A percentile compares a stretch with the other conserved stretches of the same genome.
phyloP scores from a whole-genome alignment of 257 asterid species.

The Capsicum baccatum region DNA sequence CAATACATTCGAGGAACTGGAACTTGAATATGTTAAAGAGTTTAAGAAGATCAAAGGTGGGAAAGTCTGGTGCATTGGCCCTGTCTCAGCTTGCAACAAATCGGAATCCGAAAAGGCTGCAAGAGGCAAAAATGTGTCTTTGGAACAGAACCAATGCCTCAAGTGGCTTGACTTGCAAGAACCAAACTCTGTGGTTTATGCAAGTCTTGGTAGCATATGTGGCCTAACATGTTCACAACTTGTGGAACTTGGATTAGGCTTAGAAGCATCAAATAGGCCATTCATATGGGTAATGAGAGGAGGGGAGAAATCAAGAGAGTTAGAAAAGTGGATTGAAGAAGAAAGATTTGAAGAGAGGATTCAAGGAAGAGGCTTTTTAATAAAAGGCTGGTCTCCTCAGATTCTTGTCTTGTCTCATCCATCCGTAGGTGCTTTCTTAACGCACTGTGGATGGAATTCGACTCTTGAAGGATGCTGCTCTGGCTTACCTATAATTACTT shows the following conservation, averaged over 20 bases:
- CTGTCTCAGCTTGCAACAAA: slow-evolving; percentile 50
- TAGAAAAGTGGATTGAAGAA: slow-evolving; percentile 63
- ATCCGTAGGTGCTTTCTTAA: slow-evolving; percentile 62
- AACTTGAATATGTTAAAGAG: slow-evolving; percentile 44
- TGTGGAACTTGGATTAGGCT: slow-evolving; percentile 47
- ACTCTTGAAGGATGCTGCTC: slow-evolving; percentile 72
- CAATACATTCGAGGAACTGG: slow-evolving; percentile 61
- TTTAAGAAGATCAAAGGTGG: slow-evolving; percentile 39
- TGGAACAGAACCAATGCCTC: slow-evolving; percentile 36
- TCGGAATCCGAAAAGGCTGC: slow-evolving; percentile 39
- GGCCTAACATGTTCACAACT: slow-evolving; percentile 42
- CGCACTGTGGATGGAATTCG: slow-evolving; percentile 95
- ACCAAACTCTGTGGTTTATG: slow-evolving; percentile 48
- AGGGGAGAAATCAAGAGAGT: slow-evolving; percentile 46
- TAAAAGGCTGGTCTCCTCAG: slow-evolving; percentile 93
- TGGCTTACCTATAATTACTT: slow-evolving; percentile 74
- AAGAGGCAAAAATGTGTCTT: slow-evolving; percentile 49
- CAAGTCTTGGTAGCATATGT: slow-evolving; percentile 51
- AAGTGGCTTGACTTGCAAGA: slow-evolving; percentile 46
- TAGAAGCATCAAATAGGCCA: slow-evolving; percentile 47
- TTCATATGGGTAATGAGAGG: slow-evolving; percentile 56
- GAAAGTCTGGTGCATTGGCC: slow-evolving; percentile 77
- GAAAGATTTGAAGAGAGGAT: slow-evolving; percentile 63
- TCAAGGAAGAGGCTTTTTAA: slow-evolving; percentile 59
- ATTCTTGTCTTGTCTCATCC: slow-evolving; percentile 67